Conservation (phyloP, 768 basidiomycete genomes). For the Russula sp. region DNA sequence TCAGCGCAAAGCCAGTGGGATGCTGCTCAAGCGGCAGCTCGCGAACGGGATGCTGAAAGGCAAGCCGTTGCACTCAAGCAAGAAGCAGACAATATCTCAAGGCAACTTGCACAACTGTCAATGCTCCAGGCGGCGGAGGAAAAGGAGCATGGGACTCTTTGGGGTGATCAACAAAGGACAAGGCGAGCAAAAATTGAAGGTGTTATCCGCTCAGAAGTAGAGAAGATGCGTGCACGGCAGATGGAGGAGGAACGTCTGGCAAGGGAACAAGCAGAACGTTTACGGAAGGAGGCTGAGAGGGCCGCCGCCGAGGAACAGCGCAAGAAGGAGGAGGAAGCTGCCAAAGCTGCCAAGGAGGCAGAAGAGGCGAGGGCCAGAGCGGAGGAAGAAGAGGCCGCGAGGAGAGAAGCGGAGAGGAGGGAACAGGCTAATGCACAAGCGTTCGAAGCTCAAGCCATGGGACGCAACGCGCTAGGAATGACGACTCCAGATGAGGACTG, state of each 20-base stretch:
- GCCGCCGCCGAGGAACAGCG: constrained; percentile 25
- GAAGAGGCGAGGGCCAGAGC: constrained; percentile 22
- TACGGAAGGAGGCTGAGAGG: constrained; percentile 27
- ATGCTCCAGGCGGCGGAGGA: constrained; percentile 42
- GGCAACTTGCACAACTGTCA: constrained; percentile 36
- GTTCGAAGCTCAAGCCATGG: constrained; percentile 33
- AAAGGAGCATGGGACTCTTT: constrained; percentile 35
- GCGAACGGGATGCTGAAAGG: constrained; percentile 23
- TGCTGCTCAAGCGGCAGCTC: constrained; percentile 20
- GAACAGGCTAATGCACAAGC: constrained; percentile 32
- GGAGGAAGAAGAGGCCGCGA: constrained; percentile 33
- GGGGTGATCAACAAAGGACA: constrained; percentile 38
- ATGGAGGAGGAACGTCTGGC: constrained; percentile 52
- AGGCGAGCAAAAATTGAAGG: constrained; percentile 54
- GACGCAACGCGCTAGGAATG: constrained; percentile 42
- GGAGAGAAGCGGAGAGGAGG: constrained; percentile 26
- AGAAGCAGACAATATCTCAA: constrained; percentile 48
- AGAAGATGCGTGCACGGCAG: constrained; percentile 41
- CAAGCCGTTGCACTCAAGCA: constrained; percentile 38
- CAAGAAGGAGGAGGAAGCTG: constrained; percentile 26
- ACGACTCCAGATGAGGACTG: constrained; percentile 58
- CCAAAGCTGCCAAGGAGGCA: constrained; percentile 21
- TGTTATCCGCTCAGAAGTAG: constrained; percentile 57
- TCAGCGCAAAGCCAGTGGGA: constrained; percentile 19
- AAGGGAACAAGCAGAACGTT: constrained; percentile 43